Percentiles rank a stretch among this genome's conserved stretches.
Evolutionary conservation across 768 basidiomycete species (phyloP).

Genomic region (Serendipita vermifera): DNA sequence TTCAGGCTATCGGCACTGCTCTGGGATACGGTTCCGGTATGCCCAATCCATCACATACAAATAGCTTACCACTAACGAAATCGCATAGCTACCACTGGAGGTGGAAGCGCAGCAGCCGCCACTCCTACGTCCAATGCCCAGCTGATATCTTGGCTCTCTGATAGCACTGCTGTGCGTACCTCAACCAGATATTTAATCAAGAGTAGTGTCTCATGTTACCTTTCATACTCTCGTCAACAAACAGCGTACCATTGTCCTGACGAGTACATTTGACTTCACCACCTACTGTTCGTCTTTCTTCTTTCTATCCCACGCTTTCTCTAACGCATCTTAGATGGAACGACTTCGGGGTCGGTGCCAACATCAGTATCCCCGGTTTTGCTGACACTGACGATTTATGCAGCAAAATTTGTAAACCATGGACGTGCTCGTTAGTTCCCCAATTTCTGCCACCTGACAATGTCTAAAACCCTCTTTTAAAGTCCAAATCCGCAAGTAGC

Average conservation of each 20-base stretch:
- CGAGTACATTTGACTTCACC: conserved; percentile 9
- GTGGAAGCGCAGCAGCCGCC: conserved; percentile 6
- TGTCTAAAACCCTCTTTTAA: not conserved
- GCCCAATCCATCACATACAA: not conserved
- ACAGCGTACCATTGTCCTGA: conserved; percentile 4
- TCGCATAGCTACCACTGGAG: conserved; percentile 3
- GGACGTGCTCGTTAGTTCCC: conserved; percentile 9
- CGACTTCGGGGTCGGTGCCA: not conserved
- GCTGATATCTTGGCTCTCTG: conserved; percentile 6
- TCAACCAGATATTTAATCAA: too few relatives aligned
- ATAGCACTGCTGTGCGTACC: conserved; percentile 4
- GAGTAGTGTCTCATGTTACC: not conserved
- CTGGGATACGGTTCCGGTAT: conserved; percentile 8
- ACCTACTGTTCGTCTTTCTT: not conserved
- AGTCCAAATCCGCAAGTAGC: conserved; percentile 9
- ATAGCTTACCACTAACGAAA: not conserved
- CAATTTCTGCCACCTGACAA: not conserved
- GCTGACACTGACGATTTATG: not conserved
- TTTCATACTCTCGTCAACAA: not conserved
- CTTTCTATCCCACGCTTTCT: not conserved
- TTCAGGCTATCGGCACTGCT: conserved; percentile 7
- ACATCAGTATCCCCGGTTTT: not conserved
- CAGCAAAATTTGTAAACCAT: conserved; percentile 10
- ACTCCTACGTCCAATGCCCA: conserved; percentile 10
- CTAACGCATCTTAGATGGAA: not conserved